These are phyloP conservation scores for Marvania coccoides DNA, from an alignment of 139 green algal species.

Conservation along the genomic window DNA sequence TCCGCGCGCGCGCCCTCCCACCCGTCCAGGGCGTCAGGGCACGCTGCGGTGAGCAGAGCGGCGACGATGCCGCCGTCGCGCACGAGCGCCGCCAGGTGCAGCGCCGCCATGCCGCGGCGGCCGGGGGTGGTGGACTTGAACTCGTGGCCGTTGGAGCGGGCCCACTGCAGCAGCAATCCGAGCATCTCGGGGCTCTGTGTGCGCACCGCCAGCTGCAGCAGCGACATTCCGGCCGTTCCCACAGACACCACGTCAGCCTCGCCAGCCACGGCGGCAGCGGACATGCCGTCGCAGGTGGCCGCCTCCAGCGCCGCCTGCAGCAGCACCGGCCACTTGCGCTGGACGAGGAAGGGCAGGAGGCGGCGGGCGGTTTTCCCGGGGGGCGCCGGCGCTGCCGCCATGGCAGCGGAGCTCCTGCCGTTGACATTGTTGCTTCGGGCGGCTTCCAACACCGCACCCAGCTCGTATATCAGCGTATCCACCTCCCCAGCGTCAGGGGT, in stretches of 20 bases:
- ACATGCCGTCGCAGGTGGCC: background rate
- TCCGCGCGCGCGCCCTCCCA: conserved; percentile 18
- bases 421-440: background rate
- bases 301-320: conserved; percentile 14
- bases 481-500: background rate
- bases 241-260: conserved; percentile 3
- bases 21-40: conserved; percentile 9
- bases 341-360: conserved; percentile 14
- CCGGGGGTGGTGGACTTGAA: conserved; percentile 18
- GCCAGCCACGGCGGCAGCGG: conserved; percentile 8
- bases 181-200: conserved; percentile 19
- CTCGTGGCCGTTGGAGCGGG: background rate
- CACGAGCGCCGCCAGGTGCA: conserved; percentile 41
- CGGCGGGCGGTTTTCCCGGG: conserved; percentile 3
- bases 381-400: background rate
- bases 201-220: conserved; percentile 38
- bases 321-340: conserved; percentile 21
- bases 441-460: conserved; percentile 4
- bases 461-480: conserved; percentile 13
- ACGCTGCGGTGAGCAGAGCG: conserved; percentile 23
- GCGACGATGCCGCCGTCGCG: conserved; percentile 24
- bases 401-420: background rate
- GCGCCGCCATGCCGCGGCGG: conserved; percentile 21
- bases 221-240: conserved; percentile 15
- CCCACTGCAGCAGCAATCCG: conserved; percentile 20